These are phyloP conservation scores for Ogataea minuta DNA, from an alignment of 805 yeast genomes.

Conservation along the genomic window DNA sequence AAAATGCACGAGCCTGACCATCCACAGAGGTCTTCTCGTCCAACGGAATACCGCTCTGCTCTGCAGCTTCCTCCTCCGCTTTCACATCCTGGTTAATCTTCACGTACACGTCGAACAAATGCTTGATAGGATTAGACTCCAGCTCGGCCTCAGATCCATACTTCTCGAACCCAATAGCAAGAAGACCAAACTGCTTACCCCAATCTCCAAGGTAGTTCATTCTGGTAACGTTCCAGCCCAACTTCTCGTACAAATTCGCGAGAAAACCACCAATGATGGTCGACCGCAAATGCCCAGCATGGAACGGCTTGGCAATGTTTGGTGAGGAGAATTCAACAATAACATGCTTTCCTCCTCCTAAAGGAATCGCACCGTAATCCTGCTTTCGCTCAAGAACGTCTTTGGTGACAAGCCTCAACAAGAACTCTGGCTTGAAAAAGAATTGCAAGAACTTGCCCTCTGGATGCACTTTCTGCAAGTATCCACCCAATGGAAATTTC, in stretches of 20 bases:
- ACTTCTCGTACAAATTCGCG: conserved; percentile 81
- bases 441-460: conserved; percentile 93
- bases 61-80: conserved; percentile 56
- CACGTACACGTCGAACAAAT: conserved; percentile 92
- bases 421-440: conserved; percentile 65
- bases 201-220: conserved; percentile 97
- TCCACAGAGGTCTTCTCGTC: conserved; percentile 56
- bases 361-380: conserved; percentile 70
- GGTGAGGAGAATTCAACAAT: conserved; percentile 95
- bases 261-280: conserved; percentile 97
- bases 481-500: conserved; percentile 70
- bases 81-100: conserved; percentile 74
- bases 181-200: conserved; percentile 98
- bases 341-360: conserved; percentile 69
- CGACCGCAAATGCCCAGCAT: conserved; percentile 97
- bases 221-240: conserved; percentile 91
- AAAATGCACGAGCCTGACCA: conserved; percentile 81
- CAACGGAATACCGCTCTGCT: conserved; percentile 47
- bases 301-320: conserved; percentile 98
- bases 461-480: conserved; percentile 67
- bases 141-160: conserved; percentile 80
- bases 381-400: conserved; percentile 61
- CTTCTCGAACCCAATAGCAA: conserved; percentile 87
- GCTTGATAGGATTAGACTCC: conserved; percentile 81
- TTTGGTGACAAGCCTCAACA: conserved; percentile 66